These are phyloP conservation scores for Magnusiomyces magnusii DNA, from an alignment of 1,139 yeast genomes.

Conservation along the genomic window DNA sequence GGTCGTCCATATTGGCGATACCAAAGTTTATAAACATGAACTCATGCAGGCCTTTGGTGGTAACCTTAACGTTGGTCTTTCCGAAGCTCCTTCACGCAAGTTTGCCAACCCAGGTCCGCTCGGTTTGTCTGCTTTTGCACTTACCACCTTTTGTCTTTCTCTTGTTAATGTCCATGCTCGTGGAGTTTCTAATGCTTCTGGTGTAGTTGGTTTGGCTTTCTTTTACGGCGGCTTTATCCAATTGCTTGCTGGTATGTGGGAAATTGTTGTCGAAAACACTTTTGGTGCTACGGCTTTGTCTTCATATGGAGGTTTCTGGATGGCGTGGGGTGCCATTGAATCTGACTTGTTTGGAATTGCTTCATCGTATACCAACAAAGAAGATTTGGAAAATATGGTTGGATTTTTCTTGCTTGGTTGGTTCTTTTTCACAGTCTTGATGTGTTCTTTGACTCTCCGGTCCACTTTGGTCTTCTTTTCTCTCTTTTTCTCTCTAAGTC, in stretches of 20 bases:
- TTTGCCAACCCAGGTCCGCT: constrained; percentile 85
- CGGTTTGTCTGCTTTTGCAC: constrained; percentile 77
- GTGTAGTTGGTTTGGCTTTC: constrained; percentile 66
- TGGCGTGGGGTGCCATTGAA: constrained; percentile 61
- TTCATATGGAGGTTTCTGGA: constrained; percentile 86
- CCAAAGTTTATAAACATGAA: constrained; percentile 53
- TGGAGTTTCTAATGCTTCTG: constrained; percentile 44
- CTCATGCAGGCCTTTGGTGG: constrained; percentile 62
- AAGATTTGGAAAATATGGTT: constrained; percentile 46
- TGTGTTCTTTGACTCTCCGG: constrained; percentile 60
- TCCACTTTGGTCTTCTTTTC: constrained; percentile 75
- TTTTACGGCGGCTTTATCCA: constrained; percentile 83
- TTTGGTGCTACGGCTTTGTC: constrained; percentile 82
- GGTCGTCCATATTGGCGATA: constrained; percentile 59
- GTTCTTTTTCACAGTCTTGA: constrained; percentile 67
- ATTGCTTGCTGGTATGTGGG: constrained; percentile 69
- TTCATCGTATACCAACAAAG: constrained; percentile 42
- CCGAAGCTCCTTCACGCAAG: constrained; percentile 56
- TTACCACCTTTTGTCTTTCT: constrained; percentile 73
- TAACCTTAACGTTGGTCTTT: constrained; percentile 52
- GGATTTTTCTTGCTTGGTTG: constrained; percentile 72
- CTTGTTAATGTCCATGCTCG: constrained; percentile 53
- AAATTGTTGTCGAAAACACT: constrained; percentile 59
- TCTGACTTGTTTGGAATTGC: constrained; percentile 65
- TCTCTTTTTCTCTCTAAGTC: constrained; percentile 53